These are phyloP conservation scores for Cyberlindnera japonica DNA, from an alignment of 805 yeast species.

Conservation along the genomic window DNA sequence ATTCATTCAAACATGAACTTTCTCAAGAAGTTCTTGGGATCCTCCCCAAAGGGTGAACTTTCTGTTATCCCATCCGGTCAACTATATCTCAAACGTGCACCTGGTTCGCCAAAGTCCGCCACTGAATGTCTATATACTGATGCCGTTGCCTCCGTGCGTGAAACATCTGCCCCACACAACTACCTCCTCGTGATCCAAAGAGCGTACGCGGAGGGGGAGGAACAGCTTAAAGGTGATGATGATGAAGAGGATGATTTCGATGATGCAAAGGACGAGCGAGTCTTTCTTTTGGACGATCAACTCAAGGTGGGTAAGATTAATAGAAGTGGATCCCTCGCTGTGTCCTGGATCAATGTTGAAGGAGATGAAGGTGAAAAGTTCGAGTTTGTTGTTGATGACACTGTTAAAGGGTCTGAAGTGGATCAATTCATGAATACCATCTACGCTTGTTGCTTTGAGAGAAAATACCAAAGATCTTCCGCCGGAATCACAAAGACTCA, in stretches of 20 bases:
- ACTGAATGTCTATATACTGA: constrained; percentile 80
- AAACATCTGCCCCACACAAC: constrained; percentile 59
- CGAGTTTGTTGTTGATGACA: constrained; percentile 70
- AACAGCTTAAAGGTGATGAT: constrained; percentile 45
- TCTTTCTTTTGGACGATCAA: constrained; percentile 60
- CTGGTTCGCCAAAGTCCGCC: constrained; percentile 82
- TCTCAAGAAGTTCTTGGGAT: constrained; percentile 57
- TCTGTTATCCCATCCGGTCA: constrained; percentile 76
- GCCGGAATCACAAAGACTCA: constrained; percentile 42
- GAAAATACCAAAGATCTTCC: constrained; percentile 59
- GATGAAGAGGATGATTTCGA: constrained; percentile 40
- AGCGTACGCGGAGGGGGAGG: constrained; percentile 66
- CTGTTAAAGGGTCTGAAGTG: constrained; percentile 47
- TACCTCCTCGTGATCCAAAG: constrained; percentile 71
- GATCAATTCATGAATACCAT: constrained; percentile 61
- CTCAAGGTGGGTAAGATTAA: constrained; percentile 54
- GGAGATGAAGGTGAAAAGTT: constrained; percentile 87
- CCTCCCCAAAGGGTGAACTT: constrained; percentile 55
- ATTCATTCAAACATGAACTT: constrained; percentile 78
- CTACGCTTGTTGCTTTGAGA: constrained; percentile 70
- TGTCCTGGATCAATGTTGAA: constrained; percentile 76
- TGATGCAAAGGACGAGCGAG: constrained; percentile 57
- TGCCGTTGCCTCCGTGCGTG: constrained; percentile 69
- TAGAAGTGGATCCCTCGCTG: constrained; percentile 50
- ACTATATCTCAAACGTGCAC: constrained; percentile 67